Evolutionary conservation across 2,329 filamentous ascomycete genomes (phyloP).

Genomic region (Fusarium irregulare): DNA sequence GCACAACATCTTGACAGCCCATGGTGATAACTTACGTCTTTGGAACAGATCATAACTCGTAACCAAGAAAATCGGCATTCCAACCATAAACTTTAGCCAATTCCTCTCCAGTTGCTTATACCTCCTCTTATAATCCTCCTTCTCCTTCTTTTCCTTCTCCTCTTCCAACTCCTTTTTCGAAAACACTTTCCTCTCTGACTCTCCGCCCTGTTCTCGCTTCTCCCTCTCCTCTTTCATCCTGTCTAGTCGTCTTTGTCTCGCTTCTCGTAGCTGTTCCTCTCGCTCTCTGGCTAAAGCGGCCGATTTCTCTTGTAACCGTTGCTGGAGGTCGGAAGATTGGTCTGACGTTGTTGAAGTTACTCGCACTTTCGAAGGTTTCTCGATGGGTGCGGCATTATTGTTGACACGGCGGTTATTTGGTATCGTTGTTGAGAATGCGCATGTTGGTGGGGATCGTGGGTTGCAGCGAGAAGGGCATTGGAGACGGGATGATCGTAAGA

Average conservation of each 20-base stretch:
- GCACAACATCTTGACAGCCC: neutral
- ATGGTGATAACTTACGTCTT: slow-evolving; percentile 53
- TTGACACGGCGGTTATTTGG: neutral
- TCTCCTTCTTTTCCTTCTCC: slow-evolving; percentile 30
- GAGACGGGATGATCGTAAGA: neutral
- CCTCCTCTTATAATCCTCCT: slow-evolving; percentile 55
- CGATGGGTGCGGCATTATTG: neutral
- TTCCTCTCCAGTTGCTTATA: slow-evolving; percentile 59
- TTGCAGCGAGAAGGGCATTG: slow-evolving; percentile 1
- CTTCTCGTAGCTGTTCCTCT: slow-evolving; percentile 11
- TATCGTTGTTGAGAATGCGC: slow-evolving; percentile 23
- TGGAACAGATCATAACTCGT: slow-evolving; percentile 67
- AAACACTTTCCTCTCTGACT: neutral
- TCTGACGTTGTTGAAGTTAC: neutral
- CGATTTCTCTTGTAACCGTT: neutral
- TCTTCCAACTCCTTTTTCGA: slow-evolving; percentile 21
- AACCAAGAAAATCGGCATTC: slow-evolving; percentile 65
- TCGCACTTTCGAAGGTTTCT: neutral
- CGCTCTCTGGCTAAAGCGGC: neutral
- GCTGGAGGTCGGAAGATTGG: neutral
- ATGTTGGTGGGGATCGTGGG: slow-evolving; percentile 3
- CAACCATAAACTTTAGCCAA: slow-evolving; percentile 62
- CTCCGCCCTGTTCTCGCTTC: slow-evolving; percentile 19
- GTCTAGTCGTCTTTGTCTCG: neutral
- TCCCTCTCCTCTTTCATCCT: slow-evolving; percentile 8